Conservation (phyloP, 495 filamentous ascomycete species). For the Xylaria sp. region DNA sequence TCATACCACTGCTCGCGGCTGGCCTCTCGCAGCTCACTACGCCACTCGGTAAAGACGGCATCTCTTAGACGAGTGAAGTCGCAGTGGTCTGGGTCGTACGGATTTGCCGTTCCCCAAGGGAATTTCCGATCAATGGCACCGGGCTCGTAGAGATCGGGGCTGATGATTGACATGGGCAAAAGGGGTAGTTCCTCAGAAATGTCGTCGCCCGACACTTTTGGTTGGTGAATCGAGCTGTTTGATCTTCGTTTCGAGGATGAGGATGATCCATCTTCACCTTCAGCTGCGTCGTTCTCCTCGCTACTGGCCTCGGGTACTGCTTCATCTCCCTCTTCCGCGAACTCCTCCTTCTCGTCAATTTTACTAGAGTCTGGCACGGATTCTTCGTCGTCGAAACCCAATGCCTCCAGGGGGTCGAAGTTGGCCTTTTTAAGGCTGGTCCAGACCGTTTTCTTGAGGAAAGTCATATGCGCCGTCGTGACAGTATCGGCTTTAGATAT, state of each 20-base stretch:
- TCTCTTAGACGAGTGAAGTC: slow-evolving; percentile 93
- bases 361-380: slow-evolving; percentile 57
- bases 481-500: slow-evolving; percentile 98
- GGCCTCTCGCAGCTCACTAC: slow-evolving; percentile 86
- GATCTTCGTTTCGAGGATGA: slow-evolving; percentile 53
- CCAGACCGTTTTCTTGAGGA: slow-evolving; percentile 90
- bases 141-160: slow-evolving; percentile 87
- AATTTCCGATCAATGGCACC: slow-evolving; percentile 81
- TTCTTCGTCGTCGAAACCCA: slow-evolving; percentile 80
- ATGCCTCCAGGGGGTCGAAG: slow-evolving; percentile 85
- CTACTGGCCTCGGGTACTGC: slow-evolving; percentile 35
- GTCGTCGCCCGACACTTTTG: slow-evolving; percentile 45
- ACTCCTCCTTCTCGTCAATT: slow-evolving; percentile 68
- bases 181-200: slow-evolving; percentile 57
- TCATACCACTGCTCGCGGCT: slow-evolving; percentile 96
- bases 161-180: slow-evolving; percentile 91
- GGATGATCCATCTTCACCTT: slow-evolving; percentile 37
- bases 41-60: slow-evolving; percentile 91
- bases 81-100: slow-evolving; percentile 88
- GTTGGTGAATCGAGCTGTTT: slow-evolving; percentile 53
- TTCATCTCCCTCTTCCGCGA: slow-evolving; percentile 49
- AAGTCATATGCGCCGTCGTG: slow-evolving; percentile 90
- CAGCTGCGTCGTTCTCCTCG: background rate
- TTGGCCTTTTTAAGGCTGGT: slow-evolving; percentile 83
- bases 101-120: slow-evolving; percentile 96